Evolutionary conservation across 345 rosid genomes (phyloP).

Genomic region (Balakata baccata): DNA sequence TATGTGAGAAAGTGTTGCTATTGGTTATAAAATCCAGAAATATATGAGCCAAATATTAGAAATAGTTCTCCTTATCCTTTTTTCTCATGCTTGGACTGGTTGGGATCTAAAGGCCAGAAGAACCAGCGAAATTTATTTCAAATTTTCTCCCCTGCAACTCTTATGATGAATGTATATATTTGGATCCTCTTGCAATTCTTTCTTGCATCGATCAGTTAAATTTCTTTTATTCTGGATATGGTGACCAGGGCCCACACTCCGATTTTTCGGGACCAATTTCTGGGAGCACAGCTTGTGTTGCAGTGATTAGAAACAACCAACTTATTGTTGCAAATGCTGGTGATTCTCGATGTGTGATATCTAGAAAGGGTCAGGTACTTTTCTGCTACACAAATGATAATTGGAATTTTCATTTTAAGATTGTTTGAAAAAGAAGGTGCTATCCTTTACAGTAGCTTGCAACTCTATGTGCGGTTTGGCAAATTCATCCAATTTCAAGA

Average conservation of each 20-base stretch:
- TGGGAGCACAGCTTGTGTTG: constrained; percentile 91
- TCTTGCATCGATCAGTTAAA: not conserved
- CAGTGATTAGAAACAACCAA: constrained; percentile 62
- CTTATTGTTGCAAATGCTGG: constrained; percentile 90
- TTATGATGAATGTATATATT: not conserved
- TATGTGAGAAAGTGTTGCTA: no score
- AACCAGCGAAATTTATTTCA: not conserved
- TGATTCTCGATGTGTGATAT: constrained; percentile 91
- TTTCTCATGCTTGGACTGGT: no score
- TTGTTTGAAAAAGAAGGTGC: not conserved
- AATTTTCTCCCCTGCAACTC: not conserved
- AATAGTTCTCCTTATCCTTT: no score
- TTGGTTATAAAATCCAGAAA: no score
- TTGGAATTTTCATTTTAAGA: not conserved
- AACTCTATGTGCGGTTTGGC: not conserved
- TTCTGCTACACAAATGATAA: constrained; percentile 5
- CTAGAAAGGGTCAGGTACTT: constrained; percentile 88
- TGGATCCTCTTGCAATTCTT: not conserved
- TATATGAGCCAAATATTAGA: no score
- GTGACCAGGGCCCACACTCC: constrained; percentile 84
- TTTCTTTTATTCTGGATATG: not conserved
- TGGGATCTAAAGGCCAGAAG: no score
- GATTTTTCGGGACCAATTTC: constrained; percentile 88
- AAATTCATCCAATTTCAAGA: not conserved
- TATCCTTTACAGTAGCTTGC: not conserved